Percentiles rank a stretch among this genome's conserved stretches.
phyloP scores from a whole-genome alignment of 345 rosid species.

The Clausena lansium region DNA sequence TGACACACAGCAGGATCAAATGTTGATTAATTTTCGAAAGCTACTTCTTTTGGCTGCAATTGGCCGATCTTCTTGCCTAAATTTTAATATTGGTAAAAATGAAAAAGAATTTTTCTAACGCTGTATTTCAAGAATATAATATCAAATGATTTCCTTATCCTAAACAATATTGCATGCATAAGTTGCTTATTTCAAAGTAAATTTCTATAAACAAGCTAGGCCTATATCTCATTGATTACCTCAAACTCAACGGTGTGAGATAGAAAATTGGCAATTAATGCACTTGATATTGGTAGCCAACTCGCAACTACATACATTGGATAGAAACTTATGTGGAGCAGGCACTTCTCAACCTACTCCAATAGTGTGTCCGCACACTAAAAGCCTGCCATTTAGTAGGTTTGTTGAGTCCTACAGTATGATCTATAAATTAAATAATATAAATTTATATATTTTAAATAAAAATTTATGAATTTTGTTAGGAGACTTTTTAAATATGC shows the following conservation, averaged over 20 bases:
- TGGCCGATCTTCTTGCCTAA: background rate
- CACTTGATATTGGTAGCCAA: conserved; percentile 8
- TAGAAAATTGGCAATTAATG: background rate
- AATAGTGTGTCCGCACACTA: no score
- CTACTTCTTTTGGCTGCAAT: background rate
- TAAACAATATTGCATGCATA: background rate
- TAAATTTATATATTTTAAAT: no score
- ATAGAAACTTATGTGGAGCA: no score
- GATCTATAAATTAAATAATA: no score
- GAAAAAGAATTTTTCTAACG: background rate
- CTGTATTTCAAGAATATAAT: background rate
- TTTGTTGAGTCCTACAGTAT: no score
- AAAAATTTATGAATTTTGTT: background rate
- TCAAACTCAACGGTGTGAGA: background rate
- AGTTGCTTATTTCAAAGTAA: background rate
- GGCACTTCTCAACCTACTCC: no score
- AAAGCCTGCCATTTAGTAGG: no score
- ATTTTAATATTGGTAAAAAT: background rate
- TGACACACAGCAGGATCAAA: background rate
- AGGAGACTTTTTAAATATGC: no score
- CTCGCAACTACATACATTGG: conserved; percentile 4
- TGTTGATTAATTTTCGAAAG: background rate
- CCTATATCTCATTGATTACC: background rate
- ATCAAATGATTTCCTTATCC: background rate
- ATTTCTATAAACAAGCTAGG: background rate